Conservation (phyloP, 2,329 filamentous ascomycete species). For the Cordyceps militaris region DNA sequence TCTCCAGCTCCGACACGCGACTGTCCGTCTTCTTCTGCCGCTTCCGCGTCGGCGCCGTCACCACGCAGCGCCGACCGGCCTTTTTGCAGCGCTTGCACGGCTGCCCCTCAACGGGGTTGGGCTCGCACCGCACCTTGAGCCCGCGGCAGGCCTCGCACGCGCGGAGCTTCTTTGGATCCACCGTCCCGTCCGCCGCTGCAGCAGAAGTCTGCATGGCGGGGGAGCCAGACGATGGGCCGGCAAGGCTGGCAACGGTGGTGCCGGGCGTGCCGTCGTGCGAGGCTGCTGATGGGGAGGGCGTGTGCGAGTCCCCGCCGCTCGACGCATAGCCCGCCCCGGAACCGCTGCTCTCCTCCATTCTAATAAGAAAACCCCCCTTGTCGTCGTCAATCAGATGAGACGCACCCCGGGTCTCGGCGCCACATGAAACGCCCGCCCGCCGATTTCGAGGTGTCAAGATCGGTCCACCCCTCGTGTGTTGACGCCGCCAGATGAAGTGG, state of each 20-base stretch:
- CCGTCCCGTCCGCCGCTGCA: constrained; percentile 9
- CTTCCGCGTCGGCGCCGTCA: constrained; percentile 69
- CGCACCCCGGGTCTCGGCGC: too few species aligned
- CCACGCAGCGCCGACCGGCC: constrained; percentile 67
- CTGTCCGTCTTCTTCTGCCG: constrained; percentile 89
- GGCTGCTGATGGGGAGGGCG: background rate
- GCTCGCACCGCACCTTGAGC: constrained; percentile 80
- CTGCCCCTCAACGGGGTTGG: constrained; percentile 54
- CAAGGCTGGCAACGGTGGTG: background rate
- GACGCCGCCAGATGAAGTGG: background rate
- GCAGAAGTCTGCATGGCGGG: background rate
- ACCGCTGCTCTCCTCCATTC: background rate
- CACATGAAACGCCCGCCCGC: background rate
- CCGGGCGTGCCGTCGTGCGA: background rate
- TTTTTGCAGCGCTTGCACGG: constrained; percentile 73
- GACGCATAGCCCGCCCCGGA: background rate
- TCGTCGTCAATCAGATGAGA: background rate
- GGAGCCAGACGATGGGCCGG: background rate
- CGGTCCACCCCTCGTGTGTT: background rate
- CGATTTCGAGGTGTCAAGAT: background rate
- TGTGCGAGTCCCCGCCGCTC: background rate
- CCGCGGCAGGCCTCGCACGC: constrained; percentile 71
- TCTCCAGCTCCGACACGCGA: constrained; percentile 82
- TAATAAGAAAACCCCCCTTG: background rate
- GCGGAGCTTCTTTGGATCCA: constrained; percentile 58